Evolutionary conservation across 768 basidiomycete species (phyloP).

Genomic region (Hebeloma cylindrosporum): DNA sequence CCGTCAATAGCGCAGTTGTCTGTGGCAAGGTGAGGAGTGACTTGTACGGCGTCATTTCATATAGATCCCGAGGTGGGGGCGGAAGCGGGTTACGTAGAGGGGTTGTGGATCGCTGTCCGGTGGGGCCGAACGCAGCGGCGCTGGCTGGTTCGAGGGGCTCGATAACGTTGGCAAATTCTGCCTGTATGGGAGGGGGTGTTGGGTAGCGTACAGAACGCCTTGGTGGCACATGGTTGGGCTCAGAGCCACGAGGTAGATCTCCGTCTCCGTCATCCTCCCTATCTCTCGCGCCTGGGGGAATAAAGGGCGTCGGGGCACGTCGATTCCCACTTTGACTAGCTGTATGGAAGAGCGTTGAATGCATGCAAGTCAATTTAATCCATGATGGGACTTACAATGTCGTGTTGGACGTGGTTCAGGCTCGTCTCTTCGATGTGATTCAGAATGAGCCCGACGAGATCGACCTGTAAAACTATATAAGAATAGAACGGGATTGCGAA

Average conservation of each 20-base stretch:
- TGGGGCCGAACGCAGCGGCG: constrained; percentile 30
- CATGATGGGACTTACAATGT: too few species aligned
- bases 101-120: constrained; percentile 20
- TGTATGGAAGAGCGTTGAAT: too few species aligned
- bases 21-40: constrained; percentile 53
- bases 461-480: constrained; percentile 4
- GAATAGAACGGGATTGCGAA: not conserved
- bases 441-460: constrained; percentile 2
- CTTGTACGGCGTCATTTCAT: constrained; percentile 57
- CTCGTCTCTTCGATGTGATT: constrained; percentile 2
- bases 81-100: constrained; percentile 60
- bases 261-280: constrained; percentile 24
- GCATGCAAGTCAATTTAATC: too few species aligned
- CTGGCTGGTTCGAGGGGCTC: constrained; percentile 32
- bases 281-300: constrained; percentile 14
- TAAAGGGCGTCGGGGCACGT: constrained; percentile 31
- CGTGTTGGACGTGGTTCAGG: not conserved
- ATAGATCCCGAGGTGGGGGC: constrained; percentile 58
- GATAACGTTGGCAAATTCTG: constrained; percentile 28
- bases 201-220: constrained; percentile 16
- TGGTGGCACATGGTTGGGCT: constrained; percentile 2
- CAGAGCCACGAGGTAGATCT: constrained; percentile 15
- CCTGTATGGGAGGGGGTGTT: constrained; percentile 21
- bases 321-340: constrained; percentile 2
- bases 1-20: constrained; percentile 39